Conservation (phyloP, 106 monocot species). For the Apostasia ramifera region DNA sequence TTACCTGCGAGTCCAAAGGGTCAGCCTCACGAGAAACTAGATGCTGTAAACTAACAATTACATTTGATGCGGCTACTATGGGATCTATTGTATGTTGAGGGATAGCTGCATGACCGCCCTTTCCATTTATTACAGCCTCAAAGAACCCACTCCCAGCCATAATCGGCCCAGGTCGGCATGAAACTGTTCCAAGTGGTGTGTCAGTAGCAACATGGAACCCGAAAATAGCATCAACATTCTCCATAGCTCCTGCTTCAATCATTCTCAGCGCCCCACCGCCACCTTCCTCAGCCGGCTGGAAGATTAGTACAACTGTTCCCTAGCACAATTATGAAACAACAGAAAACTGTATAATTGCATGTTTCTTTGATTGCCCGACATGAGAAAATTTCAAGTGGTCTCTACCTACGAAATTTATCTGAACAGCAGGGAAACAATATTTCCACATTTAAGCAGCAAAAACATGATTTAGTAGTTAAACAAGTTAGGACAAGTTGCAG, state of each 20-base stretch:
- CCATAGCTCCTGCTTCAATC: conserved; percentile 68
- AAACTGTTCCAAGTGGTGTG: conserved; percentile 46
- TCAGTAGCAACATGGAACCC: conserved; percentile 51
- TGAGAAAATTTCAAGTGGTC: no score
- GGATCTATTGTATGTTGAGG: conserved; percentile 96
- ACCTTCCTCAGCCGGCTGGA: conserved; percentile 98
- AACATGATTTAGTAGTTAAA: no score
- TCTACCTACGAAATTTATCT: no score
- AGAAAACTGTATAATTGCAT: background rate
- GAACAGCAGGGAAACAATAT: no score
- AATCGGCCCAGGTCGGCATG: conserved; percentile 64
- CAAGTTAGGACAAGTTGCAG: no score
- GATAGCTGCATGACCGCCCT: conserved; percentile 94
- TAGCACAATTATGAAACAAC: conserved; percentile 13
- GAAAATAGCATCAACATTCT: conserved; percentile 87
- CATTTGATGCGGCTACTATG: conserved; percentile 87
- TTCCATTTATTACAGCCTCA: conserved; percentile 91
- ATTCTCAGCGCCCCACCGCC: conserved; percentile 85
- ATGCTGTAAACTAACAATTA: conserved; percentile 92
- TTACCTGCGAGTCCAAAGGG: conserved; percentile 93
- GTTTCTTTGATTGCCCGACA: no score
- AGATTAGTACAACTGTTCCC: conserved; percentile 86
- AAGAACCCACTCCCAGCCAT: conserved; percentile 96
- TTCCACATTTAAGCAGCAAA: no score
- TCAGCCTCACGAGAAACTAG: conserved; percentile 97